Base-by-base conservation (phyloP, 139 green algal genomes). In the Ettlia oleoabundans region DNA sequence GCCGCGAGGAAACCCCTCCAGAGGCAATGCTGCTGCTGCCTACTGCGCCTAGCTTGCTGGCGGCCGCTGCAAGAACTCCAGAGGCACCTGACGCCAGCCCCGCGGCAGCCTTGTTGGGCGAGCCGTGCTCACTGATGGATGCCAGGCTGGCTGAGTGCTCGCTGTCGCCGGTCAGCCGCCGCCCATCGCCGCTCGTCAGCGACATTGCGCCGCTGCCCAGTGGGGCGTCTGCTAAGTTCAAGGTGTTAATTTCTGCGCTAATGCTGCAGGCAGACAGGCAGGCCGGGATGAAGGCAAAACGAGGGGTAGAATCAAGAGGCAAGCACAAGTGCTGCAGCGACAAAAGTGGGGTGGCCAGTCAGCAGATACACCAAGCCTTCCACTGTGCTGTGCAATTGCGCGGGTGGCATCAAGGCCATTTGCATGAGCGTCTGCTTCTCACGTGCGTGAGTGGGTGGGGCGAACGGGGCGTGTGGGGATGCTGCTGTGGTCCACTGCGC, bases 371-470 rank as follows among this genome's bases (percentile, higher is more conserved):
- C n/a, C n/a, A n/a, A n/a, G n/a, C n/a, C n/a, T n/a, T n/a, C n/a
- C n/a, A n/a, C n/a, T n/a, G n/a, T n/a, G n/a, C n/a, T n/a, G n/a
- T n/a, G n/a, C n/a, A n/a, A n/a, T n/a, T n/a, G n/a, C n/a, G n/a
- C n/a, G n/a, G n/a, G n/a, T n/a, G n/a, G n/a, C n/a, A n/a, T n/a
- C n/a, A n/a, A n/a, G n/a, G n/a, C n/a, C n/a, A n/a, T n/a, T 1
- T 37, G 41, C 5, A 19, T n/a, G 55, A 22, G 55, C 15, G 21
- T 15, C 65, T 32, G 37, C 35, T 58, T 24, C 73, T 80, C 58
- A 72, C 75, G 75, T 78, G 42, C 84, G 82, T 24, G 77, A 86
- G 86, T 92, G 88, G 5, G 88, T 92, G 53, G 88, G 86, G 42
- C 79, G 81, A 10, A 68, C 41, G 1, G 88, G 85, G 26, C 53